A percentile compares a stretch with the other conserved stretches of the same genome.
phyloP scores from a whole-genome alignment of 768 basidiomycete species.

The Tulasnella sp. region DNA sequence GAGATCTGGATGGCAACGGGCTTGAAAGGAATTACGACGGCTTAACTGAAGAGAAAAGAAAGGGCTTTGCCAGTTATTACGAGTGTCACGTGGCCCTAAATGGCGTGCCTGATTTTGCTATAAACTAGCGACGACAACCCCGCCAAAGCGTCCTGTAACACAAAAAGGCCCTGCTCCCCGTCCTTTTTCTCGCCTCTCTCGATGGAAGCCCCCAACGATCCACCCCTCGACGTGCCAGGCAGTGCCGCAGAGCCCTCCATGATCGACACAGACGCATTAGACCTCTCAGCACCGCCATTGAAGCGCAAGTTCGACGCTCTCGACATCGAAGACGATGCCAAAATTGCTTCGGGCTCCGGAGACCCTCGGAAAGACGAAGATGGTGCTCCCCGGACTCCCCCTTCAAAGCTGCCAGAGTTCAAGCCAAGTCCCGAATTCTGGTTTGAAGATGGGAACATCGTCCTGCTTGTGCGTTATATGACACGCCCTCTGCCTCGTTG shows the following conservation, averaged over 20 bases:
- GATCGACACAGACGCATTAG: not conserved
- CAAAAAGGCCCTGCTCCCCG: not conserved
- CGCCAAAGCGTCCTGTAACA: conserved; percentile 4
- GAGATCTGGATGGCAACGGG: conserved; percentile 63
- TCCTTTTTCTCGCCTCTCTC: not conserved
- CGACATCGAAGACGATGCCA: conserved; percentile 4
- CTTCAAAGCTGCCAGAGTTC: conserved; percentile 6
- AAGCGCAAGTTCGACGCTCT: conserved; percentile 15
- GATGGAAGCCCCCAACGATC: not conserved
- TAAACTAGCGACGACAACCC: conserved; percentile 6
- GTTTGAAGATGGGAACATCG: conserved; percentile 24
- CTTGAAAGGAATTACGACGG: conserved; percentile 2
- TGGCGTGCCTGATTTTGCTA: conserved; percentile 6
- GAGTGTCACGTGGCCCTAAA: not conserved
- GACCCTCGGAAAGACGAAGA: not conserved
- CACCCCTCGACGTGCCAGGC: not conserved
- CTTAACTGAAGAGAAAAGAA: not conserved
- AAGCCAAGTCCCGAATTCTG: conserved; percentile 13
- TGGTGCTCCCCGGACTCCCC: not conserved
- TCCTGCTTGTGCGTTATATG: conserved; percentile 12
- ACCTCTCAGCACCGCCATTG: not conserved
- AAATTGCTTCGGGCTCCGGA: not conserved
- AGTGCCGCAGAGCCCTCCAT: not conserved
- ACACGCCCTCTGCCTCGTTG: conserved; percentile 11
- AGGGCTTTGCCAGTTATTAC: not conserved